Evolutionary conservation across 768 basidiomycete genomes (phyloP).

Genomic region (Rhodocollybia butyracea): DNA sequence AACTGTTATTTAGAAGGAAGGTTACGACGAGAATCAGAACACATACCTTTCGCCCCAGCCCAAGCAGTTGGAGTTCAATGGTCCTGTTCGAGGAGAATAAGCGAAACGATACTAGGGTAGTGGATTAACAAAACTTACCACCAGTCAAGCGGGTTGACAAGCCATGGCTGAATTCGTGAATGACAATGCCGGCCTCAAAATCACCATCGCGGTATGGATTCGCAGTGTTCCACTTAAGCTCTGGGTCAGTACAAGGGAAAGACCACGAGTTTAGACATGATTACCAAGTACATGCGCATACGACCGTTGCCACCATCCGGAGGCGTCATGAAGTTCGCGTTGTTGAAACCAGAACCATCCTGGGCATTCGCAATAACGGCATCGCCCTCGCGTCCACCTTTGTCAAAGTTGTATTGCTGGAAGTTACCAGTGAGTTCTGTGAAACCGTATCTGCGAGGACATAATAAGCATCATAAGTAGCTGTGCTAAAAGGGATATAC

Average conservation of each 20-base stretch:
- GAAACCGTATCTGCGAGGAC: slow-evolving; percentile 72
- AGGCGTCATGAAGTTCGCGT: slow-evolving; percentile 88
- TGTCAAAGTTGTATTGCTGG: slow-evolving; percentile 96
- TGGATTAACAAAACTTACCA: no score
- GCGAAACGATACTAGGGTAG: no score
- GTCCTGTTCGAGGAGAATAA: no score
- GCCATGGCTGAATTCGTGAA: slow-evolving; percentile 87
- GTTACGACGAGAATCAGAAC: no score
- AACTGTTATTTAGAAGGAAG: no score
- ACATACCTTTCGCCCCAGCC: slow-evolving; percentile 96
- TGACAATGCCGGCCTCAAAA: slow-evolving; percentile 94
- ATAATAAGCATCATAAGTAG: not conserved
- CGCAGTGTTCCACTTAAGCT: slow-evolving; percentile 91
- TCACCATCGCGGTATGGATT: slow-evolving; percentile 92
- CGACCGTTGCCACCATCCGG: slow-evolving; percentile 84
- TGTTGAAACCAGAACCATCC: slow-evolving; percentile 91
- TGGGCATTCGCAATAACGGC: slow-evolving; percentile 94
- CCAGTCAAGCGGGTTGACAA: slow-evolving; percentile 93
- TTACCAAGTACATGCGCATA: slow-evolving; percentile 97
- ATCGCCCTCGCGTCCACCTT: slow-evolving; percentile 83
- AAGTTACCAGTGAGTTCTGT: slow-evolving; percentile 92
- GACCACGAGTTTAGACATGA: no score
- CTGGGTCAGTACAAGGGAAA: no score
- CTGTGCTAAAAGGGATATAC: slow-evolving; percentile 17
- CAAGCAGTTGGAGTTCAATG: slow-evolving; percentile 87